Percentiles rank a stretch among this genome's conserved stretches.
Evolutionary conservation across 495 filamentous ascomycete genomes (phyloP).

Genomic region (Aspergillus sclerotioniger): DNA sequence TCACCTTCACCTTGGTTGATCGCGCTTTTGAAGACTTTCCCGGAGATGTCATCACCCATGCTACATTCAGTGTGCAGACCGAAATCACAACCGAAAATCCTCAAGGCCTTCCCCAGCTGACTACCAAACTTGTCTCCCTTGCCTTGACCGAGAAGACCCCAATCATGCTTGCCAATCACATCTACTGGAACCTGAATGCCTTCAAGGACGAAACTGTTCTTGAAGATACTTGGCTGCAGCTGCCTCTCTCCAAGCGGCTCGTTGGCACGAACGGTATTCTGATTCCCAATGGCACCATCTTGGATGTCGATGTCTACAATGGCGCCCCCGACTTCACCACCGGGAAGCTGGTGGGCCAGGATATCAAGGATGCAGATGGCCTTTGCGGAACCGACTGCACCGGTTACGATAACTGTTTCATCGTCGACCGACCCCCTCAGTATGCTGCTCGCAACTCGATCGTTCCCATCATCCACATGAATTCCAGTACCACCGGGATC

Average conservation of each 20-base stretch:
- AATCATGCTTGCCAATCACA: conserved; percentile 79
- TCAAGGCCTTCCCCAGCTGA: conserved; percentile 43
- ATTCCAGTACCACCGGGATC: conserved; percentile 63
- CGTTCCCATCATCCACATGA: conserved; percentile 59
- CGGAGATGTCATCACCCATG: conserved; percentile 73
- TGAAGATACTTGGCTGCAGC: conserved; percentile 68
- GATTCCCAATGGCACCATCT: conserved; percentile 75
- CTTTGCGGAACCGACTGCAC: conserved; percentile 72
- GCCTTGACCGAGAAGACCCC: conserved; percentile 76
- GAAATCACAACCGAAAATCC: conserved; percentile 37
- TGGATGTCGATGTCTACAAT: conserved; percentile 53
- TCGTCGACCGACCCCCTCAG: conserved; percentile 63
- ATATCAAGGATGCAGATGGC: conserved; percentile 57
- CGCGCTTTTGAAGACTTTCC: conserved; percentile 74
- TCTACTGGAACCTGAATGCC: conserved; percentile 88
- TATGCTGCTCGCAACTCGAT: conserved; percentile 61
- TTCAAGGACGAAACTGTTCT: conserved; percentile 66
- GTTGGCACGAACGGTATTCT: conserved; percentile 72
- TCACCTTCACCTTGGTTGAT: conserved; percentile 80
- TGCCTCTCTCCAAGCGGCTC: conserved; percentile 69
- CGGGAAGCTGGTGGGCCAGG: conserved; percentile 72
- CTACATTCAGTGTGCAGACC: conserved; percentile 64
- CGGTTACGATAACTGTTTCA: conserved; percentile 74
- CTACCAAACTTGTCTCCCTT: conserved; percentile 55
- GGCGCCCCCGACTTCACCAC: conserved; percentile 72